Evolutionary conservation across 2,329 filamentous ascomycete genomes (phyloP).

Genomic region (Zalaria sp.): DNA sequence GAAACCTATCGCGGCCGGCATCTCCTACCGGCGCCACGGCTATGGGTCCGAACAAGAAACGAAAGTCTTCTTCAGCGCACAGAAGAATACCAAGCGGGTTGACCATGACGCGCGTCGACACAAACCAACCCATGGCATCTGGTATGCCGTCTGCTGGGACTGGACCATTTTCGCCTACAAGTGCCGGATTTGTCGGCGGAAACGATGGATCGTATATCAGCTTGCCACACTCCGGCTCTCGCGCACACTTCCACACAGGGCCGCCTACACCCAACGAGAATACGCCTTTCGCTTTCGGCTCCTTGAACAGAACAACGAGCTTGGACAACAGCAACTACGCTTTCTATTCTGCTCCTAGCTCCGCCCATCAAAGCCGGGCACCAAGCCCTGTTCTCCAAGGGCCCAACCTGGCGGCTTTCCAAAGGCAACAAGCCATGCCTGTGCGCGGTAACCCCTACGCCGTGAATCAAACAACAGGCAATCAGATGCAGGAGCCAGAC

Average conservation of each 20-base stretch:
- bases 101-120: slow-evolving; percentile 72
- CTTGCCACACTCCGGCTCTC: slow-evolving; percentile 5
- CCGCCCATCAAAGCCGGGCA: slow-evolving; percentile 63
- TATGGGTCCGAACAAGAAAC: slow-evolving; percentile 61
- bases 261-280: slow-evolving; percentile 54
- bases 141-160: slow-evolving; percentile 15
- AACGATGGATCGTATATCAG: slow-evolving; percentile 6
- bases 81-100: slow-evolving; percentile 57
- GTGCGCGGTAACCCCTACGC: slow-evolving; percentile 6
- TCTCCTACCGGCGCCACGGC: slow-evolving; percentile 48
- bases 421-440: slow-evolving; percentile 11
- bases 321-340: slow-evolving; percentile 47
- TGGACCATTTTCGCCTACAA: slow-evolving; percentile 24
- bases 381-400: slow-evolving; percentile 47
- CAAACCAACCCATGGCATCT: slow-evolving; percentile 20
- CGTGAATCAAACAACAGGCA: slow-evolving; percentile 4
- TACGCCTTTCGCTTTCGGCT: slow-evolving; percentile 30
- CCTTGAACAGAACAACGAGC: slow-evolving; percentile 7
- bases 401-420: slow-evolving; percentile 19
- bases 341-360: slow-evolving; percentile 58
- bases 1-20: slow-evolving; percentile 55
- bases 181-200: slow-evolving; percentile 18
- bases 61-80: slow-evolving; percentile 40
- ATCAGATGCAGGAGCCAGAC: slow-evolving; percentile 2
- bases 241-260: slow-evolving; percentile 38